Conservation (phyloP, 1,284 basidiomycete genomes). For the Xanthoconium separans region DNA sequence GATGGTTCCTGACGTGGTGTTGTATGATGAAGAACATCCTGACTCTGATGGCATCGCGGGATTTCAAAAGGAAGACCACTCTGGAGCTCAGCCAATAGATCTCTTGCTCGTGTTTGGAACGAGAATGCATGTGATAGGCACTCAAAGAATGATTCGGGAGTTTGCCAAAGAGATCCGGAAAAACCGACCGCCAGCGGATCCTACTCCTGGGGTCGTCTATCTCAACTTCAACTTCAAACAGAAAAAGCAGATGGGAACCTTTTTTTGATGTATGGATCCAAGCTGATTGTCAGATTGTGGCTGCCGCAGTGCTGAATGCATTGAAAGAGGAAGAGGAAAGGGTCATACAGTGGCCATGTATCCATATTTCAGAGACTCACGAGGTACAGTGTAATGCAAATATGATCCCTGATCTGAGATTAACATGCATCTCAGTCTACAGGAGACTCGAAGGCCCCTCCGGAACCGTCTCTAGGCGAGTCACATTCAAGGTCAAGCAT, state of each 20-base stretch:
- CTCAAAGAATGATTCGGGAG: neutral
- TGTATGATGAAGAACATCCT: neutral
- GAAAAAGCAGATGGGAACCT: neutral
- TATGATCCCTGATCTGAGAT: neutral
- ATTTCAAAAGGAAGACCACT: neutral
- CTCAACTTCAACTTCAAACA: neutral
- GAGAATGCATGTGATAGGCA: neutral
- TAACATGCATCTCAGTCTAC: neutral
- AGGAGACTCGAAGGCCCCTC: no score
- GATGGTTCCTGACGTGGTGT: neutral
- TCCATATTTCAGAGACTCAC: neutral
- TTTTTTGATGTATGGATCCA: neutral
- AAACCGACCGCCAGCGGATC: neutral
- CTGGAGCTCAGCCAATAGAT: neutral
- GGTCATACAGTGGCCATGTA: neutral
- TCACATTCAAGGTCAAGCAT: neutral
- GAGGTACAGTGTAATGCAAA: neutral
- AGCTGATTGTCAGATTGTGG: neutral
- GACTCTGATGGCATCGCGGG: neutral
- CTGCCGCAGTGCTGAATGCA: neutral
- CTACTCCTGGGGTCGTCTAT: neutral
- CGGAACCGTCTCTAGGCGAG: neutral
- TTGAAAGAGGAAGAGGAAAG: neutral
- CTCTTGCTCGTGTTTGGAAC: neutral
- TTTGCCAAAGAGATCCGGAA: neutral